Base-by-base conservation (phyloP, 345 rosid genomes). In the Gossypium raimondii region DNA sequence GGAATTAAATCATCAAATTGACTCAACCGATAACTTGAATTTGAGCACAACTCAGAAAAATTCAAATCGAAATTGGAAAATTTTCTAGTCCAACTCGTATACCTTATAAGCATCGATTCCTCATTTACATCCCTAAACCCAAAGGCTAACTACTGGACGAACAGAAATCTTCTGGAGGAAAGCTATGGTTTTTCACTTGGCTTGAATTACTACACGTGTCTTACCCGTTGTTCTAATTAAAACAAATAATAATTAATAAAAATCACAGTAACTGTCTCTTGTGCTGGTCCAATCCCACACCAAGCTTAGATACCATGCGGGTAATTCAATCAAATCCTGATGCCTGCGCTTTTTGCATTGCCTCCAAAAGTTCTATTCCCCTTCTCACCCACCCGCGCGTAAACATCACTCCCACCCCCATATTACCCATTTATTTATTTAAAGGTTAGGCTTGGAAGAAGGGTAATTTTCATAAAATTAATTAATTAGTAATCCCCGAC, bases 321-420 rank as follows among this genome's bases (percentile, higher is more conserved):
- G 63, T 2, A 34, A 29, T 34, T 29, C 60, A 71, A 55, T 71
- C 67, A 44, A 61, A 73, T 44, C 68, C 57, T 17, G 68, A 73
- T 45, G 56, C 58, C 58, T 45, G 44, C 59, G 68, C 29, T 70
- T 57, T 57, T 57, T 57, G 7, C 14, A 22, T 73, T 9, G 43
- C 8, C 29, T 22, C 29, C 61, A 22, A 22, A 55, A n/a, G 18
- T 8, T 4, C 20, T 2, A n/a, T 18, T 22, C 59, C 25, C 22
- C 22, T 18, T 55, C 59, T 18, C 59, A n/a, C 59, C 59, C 11
- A 7, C 12, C n/a, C 61, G 29, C 61, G 61, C 61, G 61, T 57
- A 10, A 9, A 22, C 13, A 20, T 9, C 61, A 57, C 61, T 9
- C 27, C 11, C 2, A 10, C 29, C 22, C 2, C 11, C 6, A 9